These are phyloP conservation scores for Pyricularia grisea DNA, from an alignment of 2,329 filamentous ascomycete species.

Conservation along the genomic window DNA sequence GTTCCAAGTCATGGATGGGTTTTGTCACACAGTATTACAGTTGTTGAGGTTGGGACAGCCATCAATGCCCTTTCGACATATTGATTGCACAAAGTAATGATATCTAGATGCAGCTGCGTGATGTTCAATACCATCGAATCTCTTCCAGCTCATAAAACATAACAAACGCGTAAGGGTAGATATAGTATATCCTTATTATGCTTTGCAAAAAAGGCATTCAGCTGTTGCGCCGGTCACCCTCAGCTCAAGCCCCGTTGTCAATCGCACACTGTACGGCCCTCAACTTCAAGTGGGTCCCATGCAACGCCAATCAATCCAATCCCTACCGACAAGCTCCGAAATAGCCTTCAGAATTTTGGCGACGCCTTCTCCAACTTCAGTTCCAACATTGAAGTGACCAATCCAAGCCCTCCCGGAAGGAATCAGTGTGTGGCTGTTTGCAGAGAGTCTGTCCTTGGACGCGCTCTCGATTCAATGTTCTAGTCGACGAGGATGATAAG, in stretches of 20 bases:
- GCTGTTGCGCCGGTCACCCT: neutral
- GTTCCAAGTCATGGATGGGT: neutral
- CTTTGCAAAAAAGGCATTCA: neutral
- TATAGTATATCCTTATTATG: neutral
- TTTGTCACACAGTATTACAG: neutral
- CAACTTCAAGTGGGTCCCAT: neutral
- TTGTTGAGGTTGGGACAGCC: neutral
- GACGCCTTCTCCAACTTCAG: neutral
- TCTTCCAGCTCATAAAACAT: neutral
- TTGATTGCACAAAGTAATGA: neutral
- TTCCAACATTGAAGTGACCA: neutral
- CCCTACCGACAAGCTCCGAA: neutral
- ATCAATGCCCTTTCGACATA: neutral
- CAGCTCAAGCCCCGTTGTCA: neutral
- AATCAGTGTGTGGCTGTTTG: neutral
- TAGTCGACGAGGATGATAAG: constrained; percentile 1
- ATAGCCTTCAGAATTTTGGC: neutral
- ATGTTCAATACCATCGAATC: neutral
- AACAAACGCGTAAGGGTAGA: neutral
- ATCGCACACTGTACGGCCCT: neutral
- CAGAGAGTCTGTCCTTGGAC: neutral
- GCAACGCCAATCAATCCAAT: neutral
- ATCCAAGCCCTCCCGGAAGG: neutral
- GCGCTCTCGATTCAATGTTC: neutral
- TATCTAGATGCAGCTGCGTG: neutral